phyloP scores from a whole-genome alignment of 441 rosid species.

The Aleurites moluccanus region DNA sequence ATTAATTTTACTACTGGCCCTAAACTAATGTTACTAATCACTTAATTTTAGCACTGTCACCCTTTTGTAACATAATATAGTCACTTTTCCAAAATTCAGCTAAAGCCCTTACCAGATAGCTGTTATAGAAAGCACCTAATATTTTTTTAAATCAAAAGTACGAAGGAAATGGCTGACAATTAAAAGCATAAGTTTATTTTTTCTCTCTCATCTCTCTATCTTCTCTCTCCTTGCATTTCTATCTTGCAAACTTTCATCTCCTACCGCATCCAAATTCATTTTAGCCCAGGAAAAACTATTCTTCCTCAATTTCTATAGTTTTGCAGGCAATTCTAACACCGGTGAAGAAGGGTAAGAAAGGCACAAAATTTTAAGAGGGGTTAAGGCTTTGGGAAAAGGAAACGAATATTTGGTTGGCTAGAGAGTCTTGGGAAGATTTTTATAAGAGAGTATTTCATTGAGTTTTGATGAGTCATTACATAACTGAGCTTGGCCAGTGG shows the following conservation, averaged over 20 bases:
- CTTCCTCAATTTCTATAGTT: not conserved
- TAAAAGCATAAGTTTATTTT: too few species aligned
- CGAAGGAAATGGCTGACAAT: too few species aligned
- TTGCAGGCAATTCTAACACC: not conserved
- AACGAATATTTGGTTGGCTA: not conserved
- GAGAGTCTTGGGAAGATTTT: not conserved
- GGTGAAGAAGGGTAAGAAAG: not conserved
- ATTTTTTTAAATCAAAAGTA: too few species aligned
- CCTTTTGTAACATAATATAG: too few species aligned
- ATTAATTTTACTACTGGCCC: too few species aligned
- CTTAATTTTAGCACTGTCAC: too few species aligned
- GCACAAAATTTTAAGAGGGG: not conserved
- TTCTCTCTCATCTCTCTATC: too few species aligned
- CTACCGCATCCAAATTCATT: not conserved
- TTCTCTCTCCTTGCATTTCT: not conserved
- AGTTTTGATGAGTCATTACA: not conserved
- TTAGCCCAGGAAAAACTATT: not conserved
- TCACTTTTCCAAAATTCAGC: too few species aligned
- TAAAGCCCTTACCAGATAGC: too few species aligned
- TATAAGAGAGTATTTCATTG: not conserved
- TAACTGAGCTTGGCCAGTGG: not conserved
- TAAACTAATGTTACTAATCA: too few species aligned
- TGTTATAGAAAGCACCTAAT: too few species aligned
- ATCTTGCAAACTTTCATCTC: not conserved
- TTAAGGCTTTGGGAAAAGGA: not conserved